Evolutionary conservation across 2,329 filamentous ascomycete genomes (phyloP).

Genomic region (Scedosporium apiospermum): DNA sequence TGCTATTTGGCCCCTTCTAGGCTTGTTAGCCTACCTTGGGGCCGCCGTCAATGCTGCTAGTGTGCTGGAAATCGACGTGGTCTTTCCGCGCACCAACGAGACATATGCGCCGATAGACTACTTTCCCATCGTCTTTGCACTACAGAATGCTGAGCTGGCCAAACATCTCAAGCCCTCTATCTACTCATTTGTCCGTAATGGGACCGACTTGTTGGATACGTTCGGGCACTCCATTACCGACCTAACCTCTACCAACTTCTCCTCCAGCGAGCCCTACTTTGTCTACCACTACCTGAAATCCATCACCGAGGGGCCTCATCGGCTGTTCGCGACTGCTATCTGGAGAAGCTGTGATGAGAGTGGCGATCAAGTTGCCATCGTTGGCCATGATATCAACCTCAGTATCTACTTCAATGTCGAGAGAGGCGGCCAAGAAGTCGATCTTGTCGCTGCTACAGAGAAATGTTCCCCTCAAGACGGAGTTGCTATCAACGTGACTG

Average conservation of each 20-base stretch:
- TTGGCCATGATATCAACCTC: conserved; percentile 7
- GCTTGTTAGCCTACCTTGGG: too few species aligned
- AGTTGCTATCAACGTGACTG: conserved; percentile 10
- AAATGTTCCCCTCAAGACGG: conserved; percentile 13
- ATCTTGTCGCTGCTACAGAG: conserved; percentile 41
- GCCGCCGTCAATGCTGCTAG: too few species aligned
- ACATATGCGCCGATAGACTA: not conserved
- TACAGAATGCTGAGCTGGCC: not conserved
- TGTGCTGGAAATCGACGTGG: too few species aligned
- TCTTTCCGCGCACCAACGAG: too few species aligned
- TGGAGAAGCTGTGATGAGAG: conserved; percentile 10
- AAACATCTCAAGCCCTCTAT: conserved; percentile 9
- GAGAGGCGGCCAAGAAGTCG: conserved; percentile 32
- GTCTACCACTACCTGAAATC: conserved; percentile 7
- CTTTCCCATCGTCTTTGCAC: not conserved
- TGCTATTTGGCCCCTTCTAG: too few species aligned
- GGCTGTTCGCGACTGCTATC: conserved; percentile 2
- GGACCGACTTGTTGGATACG: not conserved
- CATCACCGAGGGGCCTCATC: conserved; percentile 7
- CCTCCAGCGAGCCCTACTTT: conserved; percentile 9
- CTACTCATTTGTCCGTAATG: not conserved
- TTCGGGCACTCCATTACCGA: not conserved
- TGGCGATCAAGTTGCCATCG: conserved; percentile 2
- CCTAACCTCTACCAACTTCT: not conserved
- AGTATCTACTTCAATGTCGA: conserved; percentile 10